Conservation (phyloP, 225 moss, liverwort and hornwort genomes). For the Asterella californica region DNA sequence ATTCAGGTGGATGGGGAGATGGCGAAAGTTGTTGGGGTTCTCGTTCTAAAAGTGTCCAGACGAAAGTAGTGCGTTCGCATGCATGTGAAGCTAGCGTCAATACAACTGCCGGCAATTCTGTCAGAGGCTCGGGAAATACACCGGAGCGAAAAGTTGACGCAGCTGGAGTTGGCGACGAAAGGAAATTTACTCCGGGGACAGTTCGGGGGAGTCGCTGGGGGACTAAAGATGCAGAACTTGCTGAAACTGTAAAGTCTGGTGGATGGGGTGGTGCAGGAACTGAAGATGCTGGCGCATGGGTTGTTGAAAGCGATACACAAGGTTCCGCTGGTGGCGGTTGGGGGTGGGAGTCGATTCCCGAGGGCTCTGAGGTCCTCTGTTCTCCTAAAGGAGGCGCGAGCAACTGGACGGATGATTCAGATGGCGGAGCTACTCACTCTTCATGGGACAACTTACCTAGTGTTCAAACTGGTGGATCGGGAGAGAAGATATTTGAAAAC, state of each 20-base stretch:
- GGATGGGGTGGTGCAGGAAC: not conserved
- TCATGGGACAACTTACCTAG: not conserved
- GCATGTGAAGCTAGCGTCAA: not conserved
- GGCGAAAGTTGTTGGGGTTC: not conserved
- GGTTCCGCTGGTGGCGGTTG: not conserved
- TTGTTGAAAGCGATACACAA: not conserved
- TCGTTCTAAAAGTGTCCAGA: not conserved
- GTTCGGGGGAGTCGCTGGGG: slow-evolving; percentile 10
- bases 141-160: not conserved
- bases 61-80: not conserved
- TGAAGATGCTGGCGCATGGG: slow-evolving; percentile 2
- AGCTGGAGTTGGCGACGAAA: not conserved
- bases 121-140: slow-evolving; percentile 1
- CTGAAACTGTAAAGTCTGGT: not conserved
- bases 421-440: not conserved
- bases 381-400: not conserved
- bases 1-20: not conserved
- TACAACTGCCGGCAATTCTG: not conserved
- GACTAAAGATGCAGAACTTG: slow-evolving; percentile 6
- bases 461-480: slow-evolving; percentile 12
- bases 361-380: not conserved
- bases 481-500: not conserved
- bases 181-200: not conserved
- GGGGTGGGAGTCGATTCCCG: not conserved
- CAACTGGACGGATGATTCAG: not conserved